Evolutionary conservation across 2,329 filamentous ascomycete species (phyloP).

Genomic region (Plenodomus tracheiphilus): DNA sequence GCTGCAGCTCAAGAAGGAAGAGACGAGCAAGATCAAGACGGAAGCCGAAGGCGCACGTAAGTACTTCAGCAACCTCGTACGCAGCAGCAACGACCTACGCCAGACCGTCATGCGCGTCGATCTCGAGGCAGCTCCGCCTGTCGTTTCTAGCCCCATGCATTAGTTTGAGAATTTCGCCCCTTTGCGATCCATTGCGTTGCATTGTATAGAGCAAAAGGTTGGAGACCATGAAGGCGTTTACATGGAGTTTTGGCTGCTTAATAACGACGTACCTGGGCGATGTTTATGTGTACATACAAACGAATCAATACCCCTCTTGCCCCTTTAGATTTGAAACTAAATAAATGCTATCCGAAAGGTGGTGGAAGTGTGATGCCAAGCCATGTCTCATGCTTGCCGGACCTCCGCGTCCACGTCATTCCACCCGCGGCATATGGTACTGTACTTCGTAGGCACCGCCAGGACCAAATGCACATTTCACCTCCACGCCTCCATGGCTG

Average conservation of each 20-base stretch:
- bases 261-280: slow-evolving; percentile 18
- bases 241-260: slow-evolving; percentile 13
- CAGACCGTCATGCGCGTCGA: slow-evolving; percentile 56
- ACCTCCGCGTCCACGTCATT: slow-evolving; percentile 6
- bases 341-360: neutral
- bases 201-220: slow-evolving; percentile 10
- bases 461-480: neutral
- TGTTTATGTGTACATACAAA: slow-evolving; percentile 29
- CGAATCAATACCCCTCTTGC: slow-evolving; percentile 42
- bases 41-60: slow-evolving; percentile 87
- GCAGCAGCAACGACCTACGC: slow-evolving; percentile 58
- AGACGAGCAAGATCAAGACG: slow-evolving; percentile 76
- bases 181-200: slow-evolving; percentile 6
- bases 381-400: slow-evolving; percentile 9
- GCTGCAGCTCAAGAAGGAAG: slow-evolving; percentile 74
- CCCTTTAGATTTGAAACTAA: slow-evolving; percentile 9
- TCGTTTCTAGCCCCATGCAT: slow-evolving; percentile 36
- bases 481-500: slow-evolving; percentile 27
- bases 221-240: slow-evolving; percentile 20
- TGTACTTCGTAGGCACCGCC: neutral
- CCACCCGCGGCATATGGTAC: neutral
- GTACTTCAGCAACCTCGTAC: slow-evolving; percentile 86
- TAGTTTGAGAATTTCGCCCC: slow-evolving; percentile 12
- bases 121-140: slow-evolving; percentile 55
- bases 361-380: slow-evolving; percentile 6